Percentiles rank a stretch among this genome's conserved stretches.
These are phyloP conservation scores for Spergularia bocconei DNA, from an alignment of 148 eudicot species.

Conservation along the genomic window DNA sequence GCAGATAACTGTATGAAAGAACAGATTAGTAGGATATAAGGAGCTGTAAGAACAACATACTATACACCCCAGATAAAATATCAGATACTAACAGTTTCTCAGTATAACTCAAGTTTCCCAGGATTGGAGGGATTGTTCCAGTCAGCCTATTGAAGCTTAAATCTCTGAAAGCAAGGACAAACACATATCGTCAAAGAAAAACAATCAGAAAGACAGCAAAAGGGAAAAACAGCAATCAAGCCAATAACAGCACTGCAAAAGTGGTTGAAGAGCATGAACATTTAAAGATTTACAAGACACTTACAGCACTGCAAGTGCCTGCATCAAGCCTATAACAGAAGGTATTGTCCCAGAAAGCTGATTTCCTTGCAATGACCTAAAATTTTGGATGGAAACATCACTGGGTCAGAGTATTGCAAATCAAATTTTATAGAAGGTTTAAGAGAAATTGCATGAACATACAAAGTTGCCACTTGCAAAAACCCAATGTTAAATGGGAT, in stretches of 20 bases:
- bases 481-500: constrained; percentile 96
- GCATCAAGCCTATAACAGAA: constrained; percentile 95
- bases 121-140: constrained; percentile 85
- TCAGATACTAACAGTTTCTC: constrained; percentile 76
- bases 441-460: constrained; percentile 26
- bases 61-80: too few relatives aligned
- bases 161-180: constrained; percentile 46
- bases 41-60: too few relatives aligned
- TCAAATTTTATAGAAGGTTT: background rate
- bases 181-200: too few relatives aligned
- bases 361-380: constrained; percentile 91
- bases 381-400: background rate
- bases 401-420: background rate
- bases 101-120: constrained; percentile 87
- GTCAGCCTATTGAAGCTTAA: constrained; percentile 83
- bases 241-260: too few relatives aligned
- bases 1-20: constrained; percentile 63
- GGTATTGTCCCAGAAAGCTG: constrained; percentile 80
- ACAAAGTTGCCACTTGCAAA: constrained; percentile 98
- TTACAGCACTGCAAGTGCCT: constrained; percentile 97
- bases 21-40: background rate
- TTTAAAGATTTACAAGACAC: constrained; percentile 19
- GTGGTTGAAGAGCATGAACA: too few relatives aligned
- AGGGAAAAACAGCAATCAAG: too few relatives aligned
- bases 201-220: too few relatives aligned